Base-by-base conservation (phyloP, 1,284 basidiomycete genomes). In the Boletellus deceptivus region DNA sequence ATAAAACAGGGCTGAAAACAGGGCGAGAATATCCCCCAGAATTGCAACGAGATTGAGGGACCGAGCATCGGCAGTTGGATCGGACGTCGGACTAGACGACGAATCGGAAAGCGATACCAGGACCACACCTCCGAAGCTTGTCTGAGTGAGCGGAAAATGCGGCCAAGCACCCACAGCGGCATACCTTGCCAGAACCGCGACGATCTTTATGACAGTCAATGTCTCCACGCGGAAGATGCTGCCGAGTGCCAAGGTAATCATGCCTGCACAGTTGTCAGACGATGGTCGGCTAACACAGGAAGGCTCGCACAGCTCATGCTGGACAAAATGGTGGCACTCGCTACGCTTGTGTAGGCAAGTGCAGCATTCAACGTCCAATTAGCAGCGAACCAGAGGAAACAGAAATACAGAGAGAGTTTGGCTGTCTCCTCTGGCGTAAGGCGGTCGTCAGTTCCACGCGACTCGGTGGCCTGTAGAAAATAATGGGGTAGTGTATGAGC, bases 211-310 rank as follows among this genome's bases (percentile, higher is more conserved):
- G 2, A 82, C 47, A 0, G 89, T 89, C 50, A 98, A 72, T 7
- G 72, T 75, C 67, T 99, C 97, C 9, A 98, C 91, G 11, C 81
- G 79, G 57, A 92, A 89, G 36, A 93, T 57, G n/a, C 88, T 78
- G 4, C 96, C 96, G 38, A 98, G 74, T 0, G 77, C 86, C 37
- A 99, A 75, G 0, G 96, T 99, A 69, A 98, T 98, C 72, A 99
- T 95, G 4, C 96, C 94, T 93, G 49, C 14, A n/a, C 36, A 36
- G 47, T 24, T n/a, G 29, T 55, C 36, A 53, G 44, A 55, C 11
- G 11, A 43, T 25, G 31, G 10, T 10, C 40, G 25, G 34, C 7
- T 10, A 11, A n/a, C 6, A 46, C 4, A 36, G 41, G 6, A 8
- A 25, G 25, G 39, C 11, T 11, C 86, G 54, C 67, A 91, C 93